phyloP scores from a whole-genome alignment of 2,329 filamentous ascomycete species.

The Monosporascus sp. region DNA sequence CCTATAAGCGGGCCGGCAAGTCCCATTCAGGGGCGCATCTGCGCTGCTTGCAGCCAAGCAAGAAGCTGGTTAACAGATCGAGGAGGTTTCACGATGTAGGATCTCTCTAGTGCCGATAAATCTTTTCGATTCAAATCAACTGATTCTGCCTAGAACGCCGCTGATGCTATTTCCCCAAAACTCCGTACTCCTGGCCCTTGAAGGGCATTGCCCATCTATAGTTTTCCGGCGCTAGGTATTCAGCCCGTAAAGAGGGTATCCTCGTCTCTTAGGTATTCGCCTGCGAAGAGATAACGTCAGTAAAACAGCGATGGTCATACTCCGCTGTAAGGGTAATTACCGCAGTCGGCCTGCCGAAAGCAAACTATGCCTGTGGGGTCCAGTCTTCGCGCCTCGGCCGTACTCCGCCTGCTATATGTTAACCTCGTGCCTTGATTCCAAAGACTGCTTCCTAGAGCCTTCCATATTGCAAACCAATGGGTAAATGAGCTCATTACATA shows the following conservation, averaged over 20 bases:
- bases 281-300: background rate
- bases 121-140: background rate
- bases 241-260: constrained; percentile 58
- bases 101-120: too few relatives aligned
- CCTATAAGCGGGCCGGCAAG: background rate
- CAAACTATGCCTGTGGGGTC: constrained; percentile 87
- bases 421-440: background rate
- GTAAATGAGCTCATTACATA: background rate
- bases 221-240: background rate
- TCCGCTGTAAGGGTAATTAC: background rate
- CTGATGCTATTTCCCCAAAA: background rate
- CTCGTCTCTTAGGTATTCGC: constrained; percentile 88
- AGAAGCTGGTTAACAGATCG: too few relatives aligned
- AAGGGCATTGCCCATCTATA: too few relatives aligned
- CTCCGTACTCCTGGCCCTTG: too few relatives aligned
- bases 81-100: too few relatives aligned
- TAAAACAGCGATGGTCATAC: too few relatives aligned
- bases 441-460: too few relatives aligned
- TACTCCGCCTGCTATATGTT: constrained; percentile 50
- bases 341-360: constrained; percentile 89
- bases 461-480: too few relatives aligned
- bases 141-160: constrained; percentile 11
- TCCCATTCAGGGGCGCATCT: background rate
- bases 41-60: background rate
- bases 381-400: constrained; percentile 73